Percentiles rank a stretch among this genome's conserved stretches.
Conservation (phyloP, 768 basidiomycete species). For the Galerina sulciceps region DNA sequence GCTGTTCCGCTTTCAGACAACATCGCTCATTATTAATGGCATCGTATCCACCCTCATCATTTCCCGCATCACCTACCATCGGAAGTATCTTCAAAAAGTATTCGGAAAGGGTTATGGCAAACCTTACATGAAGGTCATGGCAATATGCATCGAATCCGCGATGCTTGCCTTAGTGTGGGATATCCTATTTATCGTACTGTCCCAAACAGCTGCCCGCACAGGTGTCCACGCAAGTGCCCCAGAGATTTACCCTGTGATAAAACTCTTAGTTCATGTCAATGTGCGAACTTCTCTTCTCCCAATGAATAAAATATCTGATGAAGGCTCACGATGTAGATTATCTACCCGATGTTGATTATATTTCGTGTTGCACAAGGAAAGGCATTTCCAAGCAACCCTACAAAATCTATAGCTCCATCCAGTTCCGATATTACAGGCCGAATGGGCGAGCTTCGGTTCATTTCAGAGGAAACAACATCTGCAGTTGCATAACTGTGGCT, state of each 20-base stretch:
- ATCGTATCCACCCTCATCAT: slow-evolving; percentile 5
- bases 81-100: neutral
- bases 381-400: neutral
- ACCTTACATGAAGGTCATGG: slow-evolving; percentile 8
- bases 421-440: neutral
- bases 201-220: neutral
- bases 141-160: slow-evolving; percentile 15
- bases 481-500: too few species aligned
- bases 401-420: neutral
- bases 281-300: neutral
- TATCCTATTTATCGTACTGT: slow-evolving; percentile 3
- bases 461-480: too few species aligned
- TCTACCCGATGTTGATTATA: slow-evolving; percentile 4
- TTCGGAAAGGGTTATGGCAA: slow-evolving; percentile 1
- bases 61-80: slow-evolving; percentile 7
- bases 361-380: slow-evolving; percentile 9
- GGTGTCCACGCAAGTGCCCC: neutral
- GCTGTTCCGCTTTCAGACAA: neutral
- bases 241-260: slow-evolving; percentile 2
- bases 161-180: neutral
- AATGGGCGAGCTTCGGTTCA: neutral
- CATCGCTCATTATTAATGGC: slow-evolving; percentile 1
- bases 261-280: slow-evolving; percentile 5
- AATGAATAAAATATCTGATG: too few species aligned
- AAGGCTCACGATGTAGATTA: neutral